Evolutionary conservation across 768 basidiomycete genomes (phyloP).

Genomic region (Tylopilus intermedius): DNA sequence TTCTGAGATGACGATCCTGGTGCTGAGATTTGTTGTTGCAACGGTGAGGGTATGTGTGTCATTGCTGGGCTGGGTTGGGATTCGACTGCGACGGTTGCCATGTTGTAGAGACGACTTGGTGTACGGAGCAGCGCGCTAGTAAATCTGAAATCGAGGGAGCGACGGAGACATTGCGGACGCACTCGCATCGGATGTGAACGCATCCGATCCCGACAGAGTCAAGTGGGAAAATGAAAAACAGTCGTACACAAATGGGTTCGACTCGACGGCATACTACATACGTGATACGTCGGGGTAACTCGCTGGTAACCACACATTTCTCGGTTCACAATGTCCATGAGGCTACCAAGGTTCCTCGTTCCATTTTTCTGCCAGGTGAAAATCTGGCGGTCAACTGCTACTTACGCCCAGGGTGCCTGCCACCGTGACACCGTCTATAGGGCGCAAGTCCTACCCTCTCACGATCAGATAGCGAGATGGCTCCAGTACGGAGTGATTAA

Average conservation of each 20-base stretch:
- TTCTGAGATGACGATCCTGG: constrained; percentile 30
- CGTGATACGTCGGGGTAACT: no score
- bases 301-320: no score
- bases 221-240: neutral
- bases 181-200: neutral
- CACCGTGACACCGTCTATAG: no score
- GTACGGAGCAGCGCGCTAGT: neutral
- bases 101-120: constrained; percentile 5
- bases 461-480: no score
- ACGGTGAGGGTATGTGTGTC: neutral
- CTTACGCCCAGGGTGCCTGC: no score
- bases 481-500: no score
- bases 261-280: no score
- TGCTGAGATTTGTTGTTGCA: neutral
- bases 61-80: neutral
- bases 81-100: constrained; percentile 4
- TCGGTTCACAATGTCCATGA: no score
- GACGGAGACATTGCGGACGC: constrained; percentile 6
- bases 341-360: no score
- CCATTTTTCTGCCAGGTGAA: no score
- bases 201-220: neutral
- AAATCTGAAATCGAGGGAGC: neutral
- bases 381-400: no score
- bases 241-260: neutral
- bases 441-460: no score